Percentiles rank a stretch among this genome's conserved stretches.
These are phyloP conservation scores for Aspergillus fijiensis DNA, from an alignment of 2,329 filamentous ascomycete genomes.

Conservation along the genomic window DNA sequence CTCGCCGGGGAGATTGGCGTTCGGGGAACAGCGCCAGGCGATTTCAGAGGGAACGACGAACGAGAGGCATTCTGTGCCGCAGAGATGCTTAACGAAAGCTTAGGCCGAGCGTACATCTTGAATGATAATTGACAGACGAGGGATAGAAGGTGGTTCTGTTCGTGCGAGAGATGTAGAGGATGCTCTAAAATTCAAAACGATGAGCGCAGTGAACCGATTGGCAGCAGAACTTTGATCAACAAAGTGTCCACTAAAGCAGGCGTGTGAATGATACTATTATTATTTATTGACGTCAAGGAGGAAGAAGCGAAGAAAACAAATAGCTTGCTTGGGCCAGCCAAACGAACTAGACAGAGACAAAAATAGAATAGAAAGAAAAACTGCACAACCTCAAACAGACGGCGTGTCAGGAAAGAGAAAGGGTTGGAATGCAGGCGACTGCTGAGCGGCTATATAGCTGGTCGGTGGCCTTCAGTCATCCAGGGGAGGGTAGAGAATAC, in stretches of 20 bases:
- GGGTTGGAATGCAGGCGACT: constrained; percentile 12
- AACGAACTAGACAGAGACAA: constrained; percentile 32
- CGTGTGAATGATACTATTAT: constrained; percentile 28
- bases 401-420: constrained; percentile 26
- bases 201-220: neutral
- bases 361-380: constrained; percentile 35
- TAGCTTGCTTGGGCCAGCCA: constrained; percentile 46
- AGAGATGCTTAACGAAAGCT: constrained; percentile 49
- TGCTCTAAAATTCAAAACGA: neutral
- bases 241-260: constrained; percentile 27
- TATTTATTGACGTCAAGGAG: constrained; percentile 11
- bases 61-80: constrained; percentile 35
- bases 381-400: constrained; percentile 36
- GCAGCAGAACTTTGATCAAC: constrained; percentile 35
- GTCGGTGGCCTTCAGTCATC: neutral
- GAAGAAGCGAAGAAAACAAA: constrained; percentile 5
- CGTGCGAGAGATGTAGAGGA: neutral
- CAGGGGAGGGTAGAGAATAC: neutral
- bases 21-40: constrained; percentile 41
- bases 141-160: constrained; percentile 1
- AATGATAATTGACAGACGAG: constrained; percentile 5
- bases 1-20: constrained; percentile 47
- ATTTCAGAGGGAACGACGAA: constrained; percentile 45
- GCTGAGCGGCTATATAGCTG: constrained; percentile 38
- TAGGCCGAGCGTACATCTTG: constrained; percentile 44